Base-by-base conservation (phyloP, 805 yeast species). In the Ogataea corticis region DNA sequence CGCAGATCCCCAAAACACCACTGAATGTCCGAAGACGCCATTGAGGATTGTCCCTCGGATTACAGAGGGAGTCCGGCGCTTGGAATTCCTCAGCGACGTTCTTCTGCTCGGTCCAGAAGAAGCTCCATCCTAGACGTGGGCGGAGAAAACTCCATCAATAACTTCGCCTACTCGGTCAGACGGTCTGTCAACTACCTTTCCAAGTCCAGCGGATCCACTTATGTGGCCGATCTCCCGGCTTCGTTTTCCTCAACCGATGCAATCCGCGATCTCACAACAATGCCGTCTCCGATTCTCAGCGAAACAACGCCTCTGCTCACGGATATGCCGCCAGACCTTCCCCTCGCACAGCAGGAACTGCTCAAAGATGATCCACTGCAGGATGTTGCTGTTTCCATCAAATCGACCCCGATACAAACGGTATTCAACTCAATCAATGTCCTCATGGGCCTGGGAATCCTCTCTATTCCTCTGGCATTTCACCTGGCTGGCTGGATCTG, bases 401-500 rank as follows among this genome's bases (percentile, higher is more conserved):
- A 65, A 52, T 78, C 84, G 7, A 87, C 94, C 0, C 81, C 80
- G 0, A 80, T 86, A 1, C 95, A 86, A 60, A 86, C 95, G 0
- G 68, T 84, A 4, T 85, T 86, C 71, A 87, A 87, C 55, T 82
- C 91, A 1, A 81, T 86, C 39, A 87, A 87, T 59, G 85, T 85
- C 0, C 66, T 87, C 23, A 80, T 87, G 51, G 95, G 95, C 0
- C 77, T 87, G 31, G 94, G 92, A 1, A 71, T 87, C 40, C 70
- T 87, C 35, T 83, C 94, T 0, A 68, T 87, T 39, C 91, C 95
- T 0, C 69, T 82, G 49, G 95, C 86, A 1, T 65, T 87, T 44
- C 75, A 71, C 51, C 72, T 81, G 36, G 73, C 90, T 1, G 95
- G 95, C 3, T 80, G 89, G 84, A 54, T 80, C 2, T 45, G 67